A percentile compares a stretch with the other conserved stretches of the same genome.
phyloP scores from a whole-genome alignment of 306 rosid genomes.

The Carpinus fangiana region DNA sequence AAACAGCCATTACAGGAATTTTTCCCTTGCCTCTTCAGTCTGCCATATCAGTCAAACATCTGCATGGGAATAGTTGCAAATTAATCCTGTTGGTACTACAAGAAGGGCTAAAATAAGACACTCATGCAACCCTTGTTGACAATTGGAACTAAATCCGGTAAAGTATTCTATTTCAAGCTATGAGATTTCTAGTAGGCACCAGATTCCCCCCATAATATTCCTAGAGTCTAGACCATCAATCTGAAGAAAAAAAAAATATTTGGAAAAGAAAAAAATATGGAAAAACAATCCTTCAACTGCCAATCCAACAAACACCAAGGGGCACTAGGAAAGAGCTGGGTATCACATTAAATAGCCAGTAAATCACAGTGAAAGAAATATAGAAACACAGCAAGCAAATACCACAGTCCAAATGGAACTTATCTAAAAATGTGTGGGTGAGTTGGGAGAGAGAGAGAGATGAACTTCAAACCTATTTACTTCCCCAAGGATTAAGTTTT shows the following conservation, averaged over 20 bases:
- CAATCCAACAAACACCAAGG: background rate
- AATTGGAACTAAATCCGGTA: constrained; percentile 4
- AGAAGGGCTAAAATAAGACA: background rate
- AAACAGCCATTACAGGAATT: constrained; percentile 18
- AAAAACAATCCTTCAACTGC: background rate
- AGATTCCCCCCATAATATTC: background rate
- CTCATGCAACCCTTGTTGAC: background rate
- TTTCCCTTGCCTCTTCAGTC: constrained; percentile 29
- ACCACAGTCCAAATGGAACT: background rate
- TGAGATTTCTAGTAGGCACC: background rate
- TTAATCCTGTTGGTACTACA: constrained; percentile 16
- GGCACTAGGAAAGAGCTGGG: background rate
- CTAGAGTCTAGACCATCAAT: background rate
- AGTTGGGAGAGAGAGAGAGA: background rate
- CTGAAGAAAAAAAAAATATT: background rate
- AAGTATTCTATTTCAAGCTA: constrained; percentile 1
- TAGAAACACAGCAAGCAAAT: background rate
- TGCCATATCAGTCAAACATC: constrained; percentile 61
- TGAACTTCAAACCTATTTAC: background rate
- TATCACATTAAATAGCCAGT: background rate
- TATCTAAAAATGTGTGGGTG: background rate
- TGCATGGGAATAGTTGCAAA: constrained; percentile 42
- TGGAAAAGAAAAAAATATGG: background rate
- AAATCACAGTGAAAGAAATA: background rate
- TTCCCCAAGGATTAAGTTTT: background rate